Evolutionary conservation across 768 basidiomycete genomes (phyloP).

Genomic region (Termitomyces sp.): DNA sequence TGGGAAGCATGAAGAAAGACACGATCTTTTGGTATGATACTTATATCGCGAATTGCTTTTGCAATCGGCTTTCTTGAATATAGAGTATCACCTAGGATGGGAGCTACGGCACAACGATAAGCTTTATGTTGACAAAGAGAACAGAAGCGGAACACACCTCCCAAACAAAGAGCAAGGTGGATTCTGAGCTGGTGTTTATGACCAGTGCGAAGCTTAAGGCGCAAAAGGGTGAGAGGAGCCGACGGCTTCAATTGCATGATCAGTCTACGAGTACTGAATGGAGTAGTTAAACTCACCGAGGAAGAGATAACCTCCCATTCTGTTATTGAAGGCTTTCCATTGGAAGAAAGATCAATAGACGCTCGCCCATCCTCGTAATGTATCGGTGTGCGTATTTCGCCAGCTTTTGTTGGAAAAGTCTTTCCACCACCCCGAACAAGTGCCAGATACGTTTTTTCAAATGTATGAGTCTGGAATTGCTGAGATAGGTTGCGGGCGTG

Average conservation of each 20-base stretch:
- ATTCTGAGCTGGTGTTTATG: slow-evolving; percentile 70
- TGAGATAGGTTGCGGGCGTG: slow-evolving; percentile 43
- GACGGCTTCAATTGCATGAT: slow-evolving; percentile 17
- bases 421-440: slow-evolving; percentile 49
- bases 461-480: slow-evolving; percentile 44
- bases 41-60: slow-evolving; percentile 16
- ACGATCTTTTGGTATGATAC: slow-evolving; percentile 36
- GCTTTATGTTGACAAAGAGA: not conserved
- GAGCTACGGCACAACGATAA: slow-evolving; percentile 32
- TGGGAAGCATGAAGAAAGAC: slow-evolving; percentile 59
- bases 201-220: slow-evolving; percentile 53
- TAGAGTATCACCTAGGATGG: slow-evolving; percentile 57
- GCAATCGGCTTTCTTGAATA: slow-evolving; percentile 36
- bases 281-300: slow-evolving; percentile 37
- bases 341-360: slow-evolving; percentile 21
- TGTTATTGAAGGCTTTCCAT: slow-evolving; percentile 34
- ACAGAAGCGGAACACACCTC: slow-evolving; percentile 26
- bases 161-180: slow-evolving; percentile 48
- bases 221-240: slow-evolving; percentile 51
- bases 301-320: slow-evolving; percentile 56
- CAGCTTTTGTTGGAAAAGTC: slow-evolving; percentile 32
- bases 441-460: slow-evolving; percentile 60
- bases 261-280: not conserved
- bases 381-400: slow-evolving; percentile 38
- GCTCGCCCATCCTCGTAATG: slow-evolving; percentile 42